Evolutionary conservation across 108 stramenopile genomes (phyloP).

Genomic region (Craspedostauros australis): DNA sequence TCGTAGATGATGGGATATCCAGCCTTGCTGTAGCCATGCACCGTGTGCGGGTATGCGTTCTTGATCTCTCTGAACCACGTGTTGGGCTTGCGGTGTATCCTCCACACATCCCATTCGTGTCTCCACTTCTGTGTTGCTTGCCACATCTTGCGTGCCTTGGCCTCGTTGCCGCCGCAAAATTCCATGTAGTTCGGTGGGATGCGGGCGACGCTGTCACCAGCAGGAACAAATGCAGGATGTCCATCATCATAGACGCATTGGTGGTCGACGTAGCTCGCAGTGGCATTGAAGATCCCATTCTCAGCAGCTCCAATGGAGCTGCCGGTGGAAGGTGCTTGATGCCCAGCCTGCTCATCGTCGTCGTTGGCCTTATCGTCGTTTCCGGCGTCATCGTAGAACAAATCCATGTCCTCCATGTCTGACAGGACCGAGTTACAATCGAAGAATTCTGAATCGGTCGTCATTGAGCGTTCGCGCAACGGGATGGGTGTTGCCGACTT

Average conservation of each 20-base stretch:
- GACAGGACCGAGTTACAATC: slow-evolving; percentile 20
- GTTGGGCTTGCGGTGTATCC: slow-evolving; percentile 44
- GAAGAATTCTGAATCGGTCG: slow-evolving; percentile 16
- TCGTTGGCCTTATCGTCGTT: background rate
- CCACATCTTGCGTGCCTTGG: slow-evolving; percentile 37
- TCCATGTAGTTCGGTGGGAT: slow-evolving; percentile 33
- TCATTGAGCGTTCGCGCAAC: slow-evolving; percentile 1
- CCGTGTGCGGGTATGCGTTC: slow-evolving; percentile 43
- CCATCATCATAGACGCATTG: slow-evolving; percentile 32
- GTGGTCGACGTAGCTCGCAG: background rate
- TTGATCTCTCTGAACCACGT: slow-evolving; percentile 46
- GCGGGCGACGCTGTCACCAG: slow-evolving; percentile 21
- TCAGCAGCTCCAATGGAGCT: no score
- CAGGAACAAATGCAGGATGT: slow-evolving; percentile 40
- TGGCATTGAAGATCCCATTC: no score
- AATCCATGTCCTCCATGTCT: slow-evolving; percentile 13
- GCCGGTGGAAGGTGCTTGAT: background rate
- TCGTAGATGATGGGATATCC: slow-evolving; percentile 53
- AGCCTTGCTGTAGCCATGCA: slow-evolving; percentile 44
- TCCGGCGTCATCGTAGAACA: background rate
- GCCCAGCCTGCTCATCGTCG: background rate
- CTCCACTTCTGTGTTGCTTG: slow-evolving; percentile 43
- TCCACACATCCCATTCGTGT: slow-evolving; percentile 26
- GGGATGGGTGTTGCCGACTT: no score
- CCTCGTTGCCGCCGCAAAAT: slow-evolving; percentile 14